Conservation (phyloP, 2,329 filamentous ascomycete genomes). For the Ophiocordyceps camponoti-leonardi region DNA sequence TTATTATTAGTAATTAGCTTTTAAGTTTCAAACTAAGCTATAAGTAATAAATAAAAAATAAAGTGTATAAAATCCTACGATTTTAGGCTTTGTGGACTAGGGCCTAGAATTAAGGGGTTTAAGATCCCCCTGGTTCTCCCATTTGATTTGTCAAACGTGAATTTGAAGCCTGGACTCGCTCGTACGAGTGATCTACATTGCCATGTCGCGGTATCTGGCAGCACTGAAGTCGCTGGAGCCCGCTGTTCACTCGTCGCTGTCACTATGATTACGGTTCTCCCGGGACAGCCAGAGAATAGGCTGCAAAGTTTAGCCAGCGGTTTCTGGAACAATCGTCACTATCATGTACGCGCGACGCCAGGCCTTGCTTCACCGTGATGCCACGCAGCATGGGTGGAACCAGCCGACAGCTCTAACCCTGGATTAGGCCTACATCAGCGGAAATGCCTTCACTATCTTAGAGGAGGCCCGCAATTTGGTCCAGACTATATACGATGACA, state of each 20-base stretch:
- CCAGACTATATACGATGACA: constrained; percentile 83
- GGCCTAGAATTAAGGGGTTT: too few species aligned
- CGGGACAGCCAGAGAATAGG: constrained; percentile 60
- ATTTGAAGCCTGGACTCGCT: too few species aligned
- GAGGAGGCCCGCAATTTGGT: constrained; percentile 55
- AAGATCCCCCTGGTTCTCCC: too few species aligned
- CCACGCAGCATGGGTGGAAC: neutral
- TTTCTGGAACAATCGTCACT: constrained; percentile 53
- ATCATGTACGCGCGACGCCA: constrained; percentile 55
- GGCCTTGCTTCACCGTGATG: neutral
- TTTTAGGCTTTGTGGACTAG: too few species aligned
- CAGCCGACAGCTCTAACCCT: neutral
- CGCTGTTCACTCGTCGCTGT: neutral
- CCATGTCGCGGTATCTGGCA: too few species aligned
- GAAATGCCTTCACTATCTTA: constrained; percentile 73
- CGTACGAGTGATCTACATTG: too few species aligned
- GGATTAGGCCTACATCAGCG: constrained; percentile 68
- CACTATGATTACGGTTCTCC: constrained; percentile 63
- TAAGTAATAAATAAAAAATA: too few species aligned
- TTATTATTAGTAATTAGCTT: too few species aligned
- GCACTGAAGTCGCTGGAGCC: neutral
- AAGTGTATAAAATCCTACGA: too few species aligned
- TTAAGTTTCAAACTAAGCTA: too few species aligned
- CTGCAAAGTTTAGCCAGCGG: constrained; percentile 62
- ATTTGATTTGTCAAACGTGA: too few species aligned